Evolutionary conservation across 306 rosid species (phyloP).

Genomic region (Senna siamea): DNA sequence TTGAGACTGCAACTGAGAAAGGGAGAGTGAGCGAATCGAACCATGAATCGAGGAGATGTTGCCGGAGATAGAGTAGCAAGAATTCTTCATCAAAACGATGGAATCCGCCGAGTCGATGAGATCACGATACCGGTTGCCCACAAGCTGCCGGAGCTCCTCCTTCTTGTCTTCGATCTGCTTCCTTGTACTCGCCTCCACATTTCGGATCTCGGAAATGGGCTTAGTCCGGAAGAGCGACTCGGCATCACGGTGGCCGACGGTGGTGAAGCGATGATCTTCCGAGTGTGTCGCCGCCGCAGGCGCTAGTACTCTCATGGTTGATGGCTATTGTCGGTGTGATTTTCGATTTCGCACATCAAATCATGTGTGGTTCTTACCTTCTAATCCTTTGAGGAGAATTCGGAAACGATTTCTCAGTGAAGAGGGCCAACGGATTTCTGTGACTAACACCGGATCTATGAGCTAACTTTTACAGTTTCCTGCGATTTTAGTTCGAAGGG

Average conservation of each 20-base stretch:
- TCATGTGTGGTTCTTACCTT: not conserved
- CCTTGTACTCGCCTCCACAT: slow-evolving; percentile 69
- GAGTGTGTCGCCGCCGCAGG: slow-evolving; percentile 38
- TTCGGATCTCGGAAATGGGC: slow-evolving; percentile 83
- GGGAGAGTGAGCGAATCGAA: slow-evolving; percentile 67
- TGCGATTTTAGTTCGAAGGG: too few species aligned
- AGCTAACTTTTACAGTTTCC: too few species aligned
- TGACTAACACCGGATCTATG: too few species aligned
- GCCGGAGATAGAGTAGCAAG: slow-evolving; percentile 65
- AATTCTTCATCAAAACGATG: slow-evolving; percentile 79
- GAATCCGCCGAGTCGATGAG: slow-evolving; percentile 98
- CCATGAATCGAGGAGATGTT: slow-evolving; percentile 69
- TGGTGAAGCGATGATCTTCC: slow-evolving; percentile 51
- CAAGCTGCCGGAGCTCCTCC: slow-evolving; percentile 98
- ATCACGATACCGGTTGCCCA: slow-evolving; percentile 93
- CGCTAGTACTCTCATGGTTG: slow-evolving; percentile 46
- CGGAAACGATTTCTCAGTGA: not conserved
- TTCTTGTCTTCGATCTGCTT: slow-evolving; percentile 87
- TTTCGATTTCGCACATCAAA: slow-evolving; percentile 21
- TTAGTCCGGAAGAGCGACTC: slow-evolving; percentile 82
- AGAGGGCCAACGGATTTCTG: not conserved
- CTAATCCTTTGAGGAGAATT: not conserved
- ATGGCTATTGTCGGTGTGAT: slow-evolving; percentile 32
- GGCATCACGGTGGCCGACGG: slow-evolving; percentile 66
- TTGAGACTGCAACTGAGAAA: slow-evolving; percentile 48